phyloP scores from a whole-genome alignment of 2,329 filamentous ascomycete genomes.

The Penicillium sp. region DNA sequence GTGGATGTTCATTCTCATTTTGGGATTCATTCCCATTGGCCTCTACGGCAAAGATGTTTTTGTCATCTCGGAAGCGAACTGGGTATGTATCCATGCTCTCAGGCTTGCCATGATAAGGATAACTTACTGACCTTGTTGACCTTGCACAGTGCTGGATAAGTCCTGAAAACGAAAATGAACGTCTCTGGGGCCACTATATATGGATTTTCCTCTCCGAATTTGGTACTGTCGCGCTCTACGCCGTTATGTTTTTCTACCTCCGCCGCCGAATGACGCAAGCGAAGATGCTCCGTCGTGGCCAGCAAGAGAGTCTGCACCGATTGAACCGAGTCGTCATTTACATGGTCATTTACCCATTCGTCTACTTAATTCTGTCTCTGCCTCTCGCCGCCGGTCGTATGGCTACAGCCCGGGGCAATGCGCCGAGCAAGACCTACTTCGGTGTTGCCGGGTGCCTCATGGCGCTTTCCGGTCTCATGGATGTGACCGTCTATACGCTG shows the following conservation, averaged over 20 bases:
- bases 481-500: slow-evolving; percentile 61
- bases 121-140: background rate
- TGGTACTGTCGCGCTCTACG: slow-evolving; percentile 55
- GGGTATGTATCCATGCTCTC: slow-evolving; percentile 40
- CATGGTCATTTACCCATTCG: slow-evolving; percentile 52
- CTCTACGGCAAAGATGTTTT: slow-evolving; percentile 48
- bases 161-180: slow-evolving; percentile 46
- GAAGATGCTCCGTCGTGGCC: slow-evolving; percentile 34
- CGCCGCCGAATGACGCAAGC: slow-evolving; percentile 48
- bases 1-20: slow-evolving; percentile 51
- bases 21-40: slow-evolving; percentile 53
- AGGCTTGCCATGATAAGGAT: background rate
- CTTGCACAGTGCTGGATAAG: slow-evolving; percentile 55
- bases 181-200: slow-evolving; percentile 57
- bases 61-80: slow-evolving; percentile 53
- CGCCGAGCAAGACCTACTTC: slow-evolving; percentile 48
- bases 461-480: slow-evolving; percentile 61
- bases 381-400: slow-evolving; percentile 59
- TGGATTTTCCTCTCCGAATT: slow-evolving; percentile 61
- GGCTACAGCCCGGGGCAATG: slow-evolving; percentile 38
- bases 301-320: slow-evolving; percentile 38
- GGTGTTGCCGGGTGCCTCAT: slow-evolving; percentile 59
- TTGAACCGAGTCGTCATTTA: slow-evolving; percentile 48
- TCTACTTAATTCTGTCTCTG: slow-evolving; percentile 65
- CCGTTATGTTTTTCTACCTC: slow-evolving; percentile 53